phyloP scores from a whole-genome alignment of 2,329 filamentous ascomycete genomes.

The Stemphylium vesicarium region DNA sequence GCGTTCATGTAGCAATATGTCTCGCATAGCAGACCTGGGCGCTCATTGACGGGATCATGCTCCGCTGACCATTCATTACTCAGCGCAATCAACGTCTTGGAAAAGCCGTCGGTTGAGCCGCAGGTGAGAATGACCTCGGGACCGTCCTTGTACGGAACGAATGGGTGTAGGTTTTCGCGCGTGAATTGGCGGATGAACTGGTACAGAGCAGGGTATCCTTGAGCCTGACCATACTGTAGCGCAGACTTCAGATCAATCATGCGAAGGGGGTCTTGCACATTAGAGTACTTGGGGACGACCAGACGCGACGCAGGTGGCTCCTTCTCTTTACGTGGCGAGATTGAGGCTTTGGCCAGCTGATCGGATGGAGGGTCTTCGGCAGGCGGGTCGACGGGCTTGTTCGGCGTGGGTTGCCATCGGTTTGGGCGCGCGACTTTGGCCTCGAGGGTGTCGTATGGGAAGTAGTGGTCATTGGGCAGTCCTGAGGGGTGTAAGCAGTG shows the following conservation, averaged over 20 bases:
- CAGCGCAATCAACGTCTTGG: slow-evolving; percentile 77
- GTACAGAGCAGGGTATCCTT: slow-evolving; percentile 80
- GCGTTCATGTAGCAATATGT: slow-evolving; percentile 82
- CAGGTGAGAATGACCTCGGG: slow-evolving; percentile 80
- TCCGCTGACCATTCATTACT: slow-evolving; percentile 76
- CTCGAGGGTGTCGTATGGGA: slow-evolving; percentile 90
- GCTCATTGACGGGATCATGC: slow-evolving; percentile 69
- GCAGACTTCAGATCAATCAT: slow-evolving; percentile 83
- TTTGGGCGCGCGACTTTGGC: slow-evolving; percentile 76
- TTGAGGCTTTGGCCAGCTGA: slow-evolving; percentile 39
- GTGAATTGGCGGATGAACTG: slow-evolving; percentile 81
- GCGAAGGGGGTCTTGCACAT: slow-evolving; percentile 63
- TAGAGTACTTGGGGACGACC: slow-evolving; percentile 72
- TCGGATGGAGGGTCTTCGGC: slow-evolving; percentile 33
- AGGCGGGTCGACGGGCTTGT: slow-evolving; percentile 60
- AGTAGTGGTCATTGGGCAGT: slow-evolving; percentile 79
- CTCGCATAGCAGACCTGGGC: slow-evolving; percentile 81
- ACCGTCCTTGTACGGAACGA: slow-evolving; percentile 77
- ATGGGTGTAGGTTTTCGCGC: slow-evolving; percentile 77
- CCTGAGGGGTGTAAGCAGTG: slow-evolving; percentile 57
- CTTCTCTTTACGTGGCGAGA: slow-evolving; percentile 30
- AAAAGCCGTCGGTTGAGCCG: slow-evolving; percentile 84
- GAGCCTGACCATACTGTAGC: slow-evolving; percentile 84
- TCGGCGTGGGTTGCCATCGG: slow-evolving; percentile 75
- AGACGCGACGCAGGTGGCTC: slow-evolving; percentile 58